Conservation (phyloP, 495 filamentous ascomycete genomes). For the Evernia prunastri region DNA sequence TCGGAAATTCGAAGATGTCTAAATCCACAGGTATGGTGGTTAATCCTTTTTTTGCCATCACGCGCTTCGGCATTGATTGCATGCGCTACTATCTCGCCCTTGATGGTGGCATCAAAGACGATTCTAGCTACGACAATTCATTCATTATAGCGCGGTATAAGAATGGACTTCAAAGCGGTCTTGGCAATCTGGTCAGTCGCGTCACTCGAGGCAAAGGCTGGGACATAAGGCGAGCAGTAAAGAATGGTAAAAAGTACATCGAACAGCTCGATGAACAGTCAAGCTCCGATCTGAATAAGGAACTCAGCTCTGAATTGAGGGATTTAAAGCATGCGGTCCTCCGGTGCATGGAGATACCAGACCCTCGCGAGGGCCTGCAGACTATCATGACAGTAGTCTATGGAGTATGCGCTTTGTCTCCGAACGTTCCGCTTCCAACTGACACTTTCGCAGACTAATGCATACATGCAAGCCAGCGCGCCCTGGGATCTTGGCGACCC, state of each 20-base stretch:
- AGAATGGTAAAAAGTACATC: constrained; percentile 5
- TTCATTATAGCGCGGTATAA: constrained; percentile 71
- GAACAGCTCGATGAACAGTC: constrained; percentile 14
- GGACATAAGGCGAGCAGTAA: constrained; percentile 41
- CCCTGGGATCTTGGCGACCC: constrained; percentile 47
- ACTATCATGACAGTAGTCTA: constrained; percentile 58
- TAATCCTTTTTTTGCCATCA: constrained; percentile 86
- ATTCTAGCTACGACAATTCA: constrained; percentile 77
- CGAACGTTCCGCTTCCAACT: not conserved
- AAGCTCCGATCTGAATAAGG: constrained; percentile 30
- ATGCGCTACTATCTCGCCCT: constrained; percentile 83
- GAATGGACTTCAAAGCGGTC: constrained; percentile 60
- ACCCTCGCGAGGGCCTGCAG: constrained; percentile 59
- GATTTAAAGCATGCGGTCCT: constrained; percentile 39
- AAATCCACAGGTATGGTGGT: constrained; percentile 93
- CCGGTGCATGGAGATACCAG: constrained; percentile 54
- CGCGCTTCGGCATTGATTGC: constrained; percentile 78
- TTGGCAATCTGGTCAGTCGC: constrained; percentile 74
- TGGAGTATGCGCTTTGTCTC: constrained; percentile 36
- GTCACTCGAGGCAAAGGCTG: constrained; percentile 61
- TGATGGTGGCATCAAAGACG: constrained; percentile 65
- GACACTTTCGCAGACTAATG: constrained; percentile 54
- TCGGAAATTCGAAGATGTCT: constrained; percentile 86
- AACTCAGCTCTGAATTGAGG: constrained; percentile 29
- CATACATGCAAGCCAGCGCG: constrained; percentile 52